Percentiles rank a stretch among this genome's conserved stretches.
phyloP scores from a whole-genome alignment of 1,284 basidiomycete species.

The Rhodotorula sp. region DNA sequence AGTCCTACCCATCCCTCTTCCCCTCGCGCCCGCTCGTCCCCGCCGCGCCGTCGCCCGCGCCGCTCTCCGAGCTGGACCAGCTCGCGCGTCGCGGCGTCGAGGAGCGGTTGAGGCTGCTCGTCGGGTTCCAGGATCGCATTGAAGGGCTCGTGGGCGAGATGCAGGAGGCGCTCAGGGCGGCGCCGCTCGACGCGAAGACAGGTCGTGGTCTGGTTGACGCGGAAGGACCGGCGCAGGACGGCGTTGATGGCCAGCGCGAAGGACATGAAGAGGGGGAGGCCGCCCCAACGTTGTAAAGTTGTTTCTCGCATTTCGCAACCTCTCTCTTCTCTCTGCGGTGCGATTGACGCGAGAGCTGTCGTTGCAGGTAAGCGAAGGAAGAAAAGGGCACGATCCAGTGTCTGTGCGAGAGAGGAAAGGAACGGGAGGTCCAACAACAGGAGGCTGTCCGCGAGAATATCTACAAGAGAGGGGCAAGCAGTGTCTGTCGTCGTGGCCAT shows the following conservation, averaged over 20 bases:
- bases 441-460: no score
- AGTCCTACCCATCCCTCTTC: not conserved
- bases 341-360: no score
- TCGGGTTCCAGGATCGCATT: conserved; percentile 30
- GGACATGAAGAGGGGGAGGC: no score
- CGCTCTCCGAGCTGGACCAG: conserved; percentile 11
- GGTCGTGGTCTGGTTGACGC: not conserved
- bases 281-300: no score
- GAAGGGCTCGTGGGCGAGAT: conserved; percentile 30
- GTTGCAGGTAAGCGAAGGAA: no score
- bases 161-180: conserved; percentile 1
- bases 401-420: no score
- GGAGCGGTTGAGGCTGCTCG: conserved; percentile 21
- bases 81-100: conserved; percentile 18
- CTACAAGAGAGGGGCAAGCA: not conserved
- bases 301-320: no score
- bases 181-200: not conserved
- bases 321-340: no score
- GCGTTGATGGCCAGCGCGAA: no score
- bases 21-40: conserved; percentile 1
- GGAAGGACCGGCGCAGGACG: not conserved
- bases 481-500: no score
- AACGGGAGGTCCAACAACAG: no score
- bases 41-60: not conserved
- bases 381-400: no score